Conservation (phyloP, 371 early-diverging fungal genomes). For the Rhizopus arrhizus region DNA sequence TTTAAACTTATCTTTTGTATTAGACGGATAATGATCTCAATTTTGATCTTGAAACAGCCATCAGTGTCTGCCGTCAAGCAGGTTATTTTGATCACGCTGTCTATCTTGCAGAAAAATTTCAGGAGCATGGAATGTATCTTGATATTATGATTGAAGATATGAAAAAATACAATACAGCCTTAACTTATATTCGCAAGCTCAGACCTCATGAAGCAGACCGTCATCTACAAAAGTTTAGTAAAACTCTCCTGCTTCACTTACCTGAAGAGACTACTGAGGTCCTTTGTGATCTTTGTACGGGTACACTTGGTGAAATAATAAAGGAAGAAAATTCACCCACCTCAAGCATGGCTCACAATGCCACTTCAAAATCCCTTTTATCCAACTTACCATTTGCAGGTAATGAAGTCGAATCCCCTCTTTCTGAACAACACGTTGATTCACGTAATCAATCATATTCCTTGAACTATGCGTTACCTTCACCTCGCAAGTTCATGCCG, state of each 20-base stretch:
- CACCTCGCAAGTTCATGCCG: slow-evolving; percentile 65
- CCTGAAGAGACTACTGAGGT: slow-evolving; percentile 82
- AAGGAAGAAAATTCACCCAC: slow-evolving; percentile 11
- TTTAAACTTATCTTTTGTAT: background rate
- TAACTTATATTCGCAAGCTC: slow-evolving; percentile 69
- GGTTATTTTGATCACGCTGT: slow-evolving; percentile 89
- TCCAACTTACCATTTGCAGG: slow-evolving; percentile 46
- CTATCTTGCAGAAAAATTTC: slow-evolving; percentile 79
- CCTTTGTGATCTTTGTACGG: slow-evolving; percentile 74
- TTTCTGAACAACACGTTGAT: no score
- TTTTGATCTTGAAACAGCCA: slow-evolving; percentile 93
- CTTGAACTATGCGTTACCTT: slow-evolving; percentile 51
- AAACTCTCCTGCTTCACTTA: slow-evolving; percentile 69
- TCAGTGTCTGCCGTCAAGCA: slow-evolving; percentile 89
- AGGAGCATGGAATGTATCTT: slow-evolving; percentile 77
- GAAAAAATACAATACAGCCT: slow-evolving; percentile 72
- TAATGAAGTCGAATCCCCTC: slow-evolving; percentile 22
- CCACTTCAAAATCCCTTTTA: slow-evolving; percentile 20
- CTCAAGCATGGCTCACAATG: slow-evolving; percentile 11
- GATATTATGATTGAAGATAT: slow-evolving; percentile 87
- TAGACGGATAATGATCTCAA: slow-evolving; percentile 67
- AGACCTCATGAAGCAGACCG: slow-evolving; percentile 61
- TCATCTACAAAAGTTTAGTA: slow-evolving; percentile 77
- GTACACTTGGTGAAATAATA: slow-evolving; percentile 29
- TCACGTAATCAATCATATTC: slow-evolving; percentile 5